Evolutionary conservation across 2,329 filamentous ascomycete genomes (phyloP), one percentile per base, ranked within the genome.

Genomic region (Stemphylium vesicarium): DNA sequence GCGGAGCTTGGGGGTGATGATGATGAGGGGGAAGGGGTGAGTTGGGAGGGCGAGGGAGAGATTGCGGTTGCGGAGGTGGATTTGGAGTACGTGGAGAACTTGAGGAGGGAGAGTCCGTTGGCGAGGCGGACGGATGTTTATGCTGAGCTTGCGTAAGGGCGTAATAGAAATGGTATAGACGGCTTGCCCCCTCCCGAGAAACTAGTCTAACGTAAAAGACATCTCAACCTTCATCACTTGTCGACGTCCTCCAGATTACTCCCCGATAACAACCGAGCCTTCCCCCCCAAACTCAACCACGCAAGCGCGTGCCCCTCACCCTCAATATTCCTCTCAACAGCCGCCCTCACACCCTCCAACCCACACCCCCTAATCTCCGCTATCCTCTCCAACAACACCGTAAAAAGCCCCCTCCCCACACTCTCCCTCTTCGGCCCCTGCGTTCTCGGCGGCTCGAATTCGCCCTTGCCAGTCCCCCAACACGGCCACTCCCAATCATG

Each of bases 1-100:
- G 82, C 88, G 3, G 82, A 88, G 68, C 81, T 88, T 69, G 82
- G 81, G 36, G 87, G 86, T 0, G 77, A 79, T 37, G 75, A 79
- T 0, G 77, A 79, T 37, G 75, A 79, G 61, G 66, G 77, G 38
- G 66, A 49, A 29, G 66, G 64, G 53, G 76, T 61, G 56, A 67
- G 63, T 64, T 73, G 66, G 68, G 65, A 55, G 53, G 68, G 62
- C 41, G 60, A 64, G 9, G 77, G 77, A 0, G 76, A 78, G 62
- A 72, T 82, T 45, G 74, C 76, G 10, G 60, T 78, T 47, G 78
- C 82, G 2, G 81, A 86, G 62, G 79, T 87, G 53, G 82, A 87
- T 73, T 64, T 85, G 8, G 77, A 78, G 20, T 73, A 79, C 29
- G 65, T 85, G 49, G 74, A 80, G 52, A 84, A 80, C 66, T 76